These are phyloP conservation scores for Margaritispora aquatica DNA, from an alignment of 495 filamentous ascomycete species.

Conservation along the genomic window DNA sequence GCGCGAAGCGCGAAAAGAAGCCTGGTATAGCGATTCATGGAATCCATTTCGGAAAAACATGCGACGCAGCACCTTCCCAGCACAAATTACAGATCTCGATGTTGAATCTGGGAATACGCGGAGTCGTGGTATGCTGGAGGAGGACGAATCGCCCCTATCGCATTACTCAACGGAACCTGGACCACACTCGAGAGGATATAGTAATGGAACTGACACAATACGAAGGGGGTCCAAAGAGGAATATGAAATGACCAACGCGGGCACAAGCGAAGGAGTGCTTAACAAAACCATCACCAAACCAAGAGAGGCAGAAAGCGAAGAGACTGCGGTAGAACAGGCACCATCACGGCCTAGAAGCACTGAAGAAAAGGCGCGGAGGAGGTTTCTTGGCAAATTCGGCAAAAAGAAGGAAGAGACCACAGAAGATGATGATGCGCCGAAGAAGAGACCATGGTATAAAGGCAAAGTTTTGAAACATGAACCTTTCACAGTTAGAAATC, in stretches of 20 bases:
- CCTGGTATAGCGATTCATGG: conserved; percentile 21
- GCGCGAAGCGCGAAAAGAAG: conserved; percentile 23
- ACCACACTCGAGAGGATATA: neutral
- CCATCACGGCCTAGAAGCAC: neutral
- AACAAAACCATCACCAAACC: neutral
- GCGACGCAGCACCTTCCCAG: conserved; percentile 13
- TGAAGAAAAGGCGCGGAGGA: conserved; percentile 5
- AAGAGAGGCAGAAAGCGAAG: conserved; percentile 10
- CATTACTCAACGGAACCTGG: conserved; percentile 6
- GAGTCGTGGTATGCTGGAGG: neutral
- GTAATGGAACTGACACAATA: neutral
- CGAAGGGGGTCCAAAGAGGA: conserved; percentile 7
- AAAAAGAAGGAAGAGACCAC: conserved; percentile 7
- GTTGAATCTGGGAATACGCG: conserved; percentile 6
- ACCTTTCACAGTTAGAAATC: conserved; percentile 58
- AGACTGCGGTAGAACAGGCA: conserved; percentile 1
- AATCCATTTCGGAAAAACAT: conserved; percentile 21
- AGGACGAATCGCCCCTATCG: conserved; percentile 5
- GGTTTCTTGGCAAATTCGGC: conserved; percentile 8
- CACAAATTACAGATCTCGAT: neutral
- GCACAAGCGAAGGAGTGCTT: neutral
- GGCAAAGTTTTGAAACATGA: conserved; percentile 32
- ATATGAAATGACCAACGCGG: conserved; percentile 1
- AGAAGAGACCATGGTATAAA: conserved; percentile 28
- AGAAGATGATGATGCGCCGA: conserved; percentile 30